phyloP scores from a whole-genome alignment of 1,284 basidiomycete genomes.

The Phellopilus nigrolimitatus region DNA sequence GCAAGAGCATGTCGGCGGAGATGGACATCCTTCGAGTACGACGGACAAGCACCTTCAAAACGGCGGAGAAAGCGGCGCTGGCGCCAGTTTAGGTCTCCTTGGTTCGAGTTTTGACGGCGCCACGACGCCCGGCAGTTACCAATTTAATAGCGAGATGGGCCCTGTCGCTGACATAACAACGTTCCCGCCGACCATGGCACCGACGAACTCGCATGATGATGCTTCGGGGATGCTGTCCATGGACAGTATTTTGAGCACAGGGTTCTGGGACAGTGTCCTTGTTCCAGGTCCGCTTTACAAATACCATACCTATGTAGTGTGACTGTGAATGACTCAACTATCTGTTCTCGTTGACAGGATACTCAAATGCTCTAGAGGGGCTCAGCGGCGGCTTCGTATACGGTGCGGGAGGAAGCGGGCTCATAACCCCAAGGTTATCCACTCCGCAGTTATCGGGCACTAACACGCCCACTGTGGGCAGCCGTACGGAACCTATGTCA shows the following conservation, averaged over 20 bases:
- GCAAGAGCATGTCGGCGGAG: conserved; percentile 5
- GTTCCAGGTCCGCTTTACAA: conserved; percentile 59
- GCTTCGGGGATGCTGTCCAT: conserved; percentile 57
- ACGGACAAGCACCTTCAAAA: conserved; percentile 23
- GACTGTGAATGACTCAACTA: conserved; percentile 11
- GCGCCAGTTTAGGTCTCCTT: conserved; percentile 21
- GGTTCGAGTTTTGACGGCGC: conserved; percentile 19
- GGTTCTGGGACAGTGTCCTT: conserved; percentile 81
- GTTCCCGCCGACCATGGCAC: conserved; percentile 78
- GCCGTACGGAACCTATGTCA: conserved; percentile 12
- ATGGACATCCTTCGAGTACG: not conserved
- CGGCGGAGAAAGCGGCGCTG: conserved; percentile 16
- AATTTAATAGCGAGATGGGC: conserved; percentile 75
- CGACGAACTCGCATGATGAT: conserved; percentile 40
- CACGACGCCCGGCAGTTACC: conserved; percentile 46
- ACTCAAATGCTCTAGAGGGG: conserved; percentile 70
- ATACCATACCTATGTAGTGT: conserved; percentile 2
- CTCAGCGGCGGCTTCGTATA: conserved; percentile 78
- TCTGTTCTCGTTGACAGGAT: conserved; percentile 44
- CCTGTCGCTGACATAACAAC: conserved; percentile 72
- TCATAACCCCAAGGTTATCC: conserved; percentile 51
- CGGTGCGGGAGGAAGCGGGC: conserved; percentile 70
- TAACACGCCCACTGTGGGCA: conserved; percentile 29
- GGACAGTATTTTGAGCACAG: conserved; percentile 71
- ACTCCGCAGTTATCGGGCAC: conserved; percentile 35